Base-by-base conservation (phyloP, 2,329 filamentous ascomycete genomes). In the Didymella arachidicola region DNA sequence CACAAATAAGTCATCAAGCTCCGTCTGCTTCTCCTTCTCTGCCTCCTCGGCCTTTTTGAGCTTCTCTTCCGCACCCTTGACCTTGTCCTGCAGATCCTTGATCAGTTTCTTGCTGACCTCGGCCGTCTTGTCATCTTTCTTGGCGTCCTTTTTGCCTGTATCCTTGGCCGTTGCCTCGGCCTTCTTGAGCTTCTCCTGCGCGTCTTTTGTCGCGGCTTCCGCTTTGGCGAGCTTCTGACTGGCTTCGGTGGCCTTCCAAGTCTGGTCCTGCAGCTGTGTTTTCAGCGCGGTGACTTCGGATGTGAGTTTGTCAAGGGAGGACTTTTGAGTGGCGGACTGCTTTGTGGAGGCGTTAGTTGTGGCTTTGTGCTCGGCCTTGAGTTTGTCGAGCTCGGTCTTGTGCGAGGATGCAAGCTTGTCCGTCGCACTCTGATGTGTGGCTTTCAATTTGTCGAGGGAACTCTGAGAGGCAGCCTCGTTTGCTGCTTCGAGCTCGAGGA, bases 1-100 rank as follows among this genome's bases (percentile, higher is more conserved):
- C 48, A 83, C 79, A 57, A 84, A 78, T 61, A 82, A 65, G 60
- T 81, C 80, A 58, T 83, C 80, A 34, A 84, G 57, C 64, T 82
- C 80, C 49, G 77, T 74, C 63, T 81, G 73, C 52, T 80, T 80
- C 61, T 77, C 76, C 60, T 78, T 76, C 50, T 74, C 71, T 4
- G 63, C 69, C 34, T 73, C 69, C 27, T 77, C 71, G 1, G 71
- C 67, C 48, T 71, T 73, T 2, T 62, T 76, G 59, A 80, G 68
- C 65, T 81, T 82, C 22, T 41, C 38, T 18, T 41, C 38, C 11
- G 11, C 38, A 25, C 10, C 2, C 38, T 41, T 41, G 19, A 41
- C 38, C 19, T 41, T 41, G 25, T 83, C 75, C 51, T 82, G 79
- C 19, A 79, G 76, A 19, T 83, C 81, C 41, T 79, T 80, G 38